Conservation (phyloP, 2,329 filamentous ascomycete genomes). For the Aspergillus sergii region DNA sequence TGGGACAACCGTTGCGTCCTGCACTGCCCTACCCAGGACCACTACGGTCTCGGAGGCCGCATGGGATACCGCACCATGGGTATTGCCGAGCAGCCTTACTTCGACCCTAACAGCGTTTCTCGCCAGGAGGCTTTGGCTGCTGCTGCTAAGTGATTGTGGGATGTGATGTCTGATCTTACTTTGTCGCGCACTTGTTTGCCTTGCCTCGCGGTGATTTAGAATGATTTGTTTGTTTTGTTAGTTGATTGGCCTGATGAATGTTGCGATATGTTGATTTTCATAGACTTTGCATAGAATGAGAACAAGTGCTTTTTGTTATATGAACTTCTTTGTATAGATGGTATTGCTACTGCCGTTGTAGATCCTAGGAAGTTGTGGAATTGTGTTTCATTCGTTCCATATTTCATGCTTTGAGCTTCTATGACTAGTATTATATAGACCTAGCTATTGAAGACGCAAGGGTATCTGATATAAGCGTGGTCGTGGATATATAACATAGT, state of each 20-base stretch:
- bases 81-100: background rate
- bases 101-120: background rate
- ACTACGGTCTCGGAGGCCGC: background rate
- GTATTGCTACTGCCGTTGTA: background rate
- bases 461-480: no score
- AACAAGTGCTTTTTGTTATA: background rate
- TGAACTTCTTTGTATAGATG: background rate
- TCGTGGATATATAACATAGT: no score
- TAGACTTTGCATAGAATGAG: background rate
- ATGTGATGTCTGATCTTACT: background rate
- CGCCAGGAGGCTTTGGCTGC: background rate
- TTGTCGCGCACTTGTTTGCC: background rate
- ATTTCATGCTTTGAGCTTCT: background rate
- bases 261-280: background rate
- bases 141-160: background rate
- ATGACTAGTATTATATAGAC: no score
- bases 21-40: background rate
- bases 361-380: background rate
- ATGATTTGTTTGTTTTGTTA: background rate
- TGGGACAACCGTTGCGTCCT: background rate
- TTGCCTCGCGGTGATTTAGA: background rate
- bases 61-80: background rate
- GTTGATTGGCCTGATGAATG: background rate
- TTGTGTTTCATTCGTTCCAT: background rate
- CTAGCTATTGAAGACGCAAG: fast-evolving